phyloP scores from a whole-genome alignment of 2,329 filamentous ascomycete genomes.

The Orbilia blumenaviensis region DNA sequence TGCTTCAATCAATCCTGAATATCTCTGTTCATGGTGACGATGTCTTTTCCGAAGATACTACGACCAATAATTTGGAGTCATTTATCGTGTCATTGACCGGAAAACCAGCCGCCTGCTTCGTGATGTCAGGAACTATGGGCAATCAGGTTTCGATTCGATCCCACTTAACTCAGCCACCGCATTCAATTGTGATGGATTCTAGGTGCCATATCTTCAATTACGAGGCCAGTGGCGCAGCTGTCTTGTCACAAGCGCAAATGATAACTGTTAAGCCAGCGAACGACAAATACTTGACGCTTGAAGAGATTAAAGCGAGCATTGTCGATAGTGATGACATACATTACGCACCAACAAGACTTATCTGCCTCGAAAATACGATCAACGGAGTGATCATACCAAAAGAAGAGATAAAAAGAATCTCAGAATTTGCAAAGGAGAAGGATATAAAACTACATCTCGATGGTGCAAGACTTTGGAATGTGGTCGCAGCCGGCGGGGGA shows the following conservation, averaged over 20 bases:
- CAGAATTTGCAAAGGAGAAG: conserved; percentile 59
- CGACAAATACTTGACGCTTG: conserved; percentile 62
- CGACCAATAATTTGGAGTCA: conserved; percentile 77
- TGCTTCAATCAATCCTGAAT: conserved; percentile 81
- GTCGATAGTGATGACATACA: conserved; percentile 63
- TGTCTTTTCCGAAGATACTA: conserved; percentile 81
- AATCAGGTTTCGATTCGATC: conserved; percentile 85
- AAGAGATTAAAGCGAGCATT: conserved; percentile 61
- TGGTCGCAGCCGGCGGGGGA: conserved; percentile 63
- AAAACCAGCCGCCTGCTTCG: conserved; percentile 80
- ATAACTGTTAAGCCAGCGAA: conserved; percentile 60
- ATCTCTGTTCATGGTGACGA: conserved; percentile 76
- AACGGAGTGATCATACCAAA: conserved; percentile 61
- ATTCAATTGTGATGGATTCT: conserved; percentile 80
- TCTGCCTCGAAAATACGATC: conserved; percentile 63
- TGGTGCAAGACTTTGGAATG: conserved; percentile 67
- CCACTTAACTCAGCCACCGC: conserved; percentile 80
- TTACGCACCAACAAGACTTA: conserved; percentile 62
- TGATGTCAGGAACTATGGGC: conserved; percentile 91
- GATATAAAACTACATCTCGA: conserved; percentile 66
- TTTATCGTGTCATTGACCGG: conserved; percentile 77
- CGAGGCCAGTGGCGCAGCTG: conserved; percentile 68
- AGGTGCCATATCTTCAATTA: conserved; percentile 78
- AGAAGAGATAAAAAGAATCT: conserved; percentile 59
- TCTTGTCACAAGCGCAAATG: conserved; percentile 55